phyloP scores from a whole-genome alignment of 148 eudicot genomes.

The Nepenthes gracilis region DNA sequence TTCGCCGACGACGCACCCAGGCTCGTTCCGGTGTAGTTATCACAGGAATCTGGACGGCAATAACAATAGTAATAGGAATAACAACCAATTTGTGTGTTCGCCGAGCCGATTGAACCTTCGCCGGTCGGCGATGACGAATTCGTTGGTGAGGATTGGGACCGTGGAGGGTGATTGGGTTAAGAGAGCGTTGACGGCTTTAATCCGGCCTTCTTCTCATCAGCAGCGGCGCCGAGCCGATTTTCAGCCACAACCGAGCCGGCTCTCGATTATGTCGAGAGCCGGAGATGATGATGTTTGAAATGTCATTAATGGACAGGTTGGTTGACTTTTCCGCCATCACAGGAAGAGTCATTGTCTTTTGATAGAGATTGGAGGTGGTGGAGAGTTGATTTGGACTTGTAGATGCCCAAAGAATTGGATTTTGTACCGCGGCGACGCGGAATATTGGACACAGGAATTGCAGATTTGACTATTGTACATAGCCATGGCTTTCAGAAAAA shows the following conservation, averaged over 20 bases:
- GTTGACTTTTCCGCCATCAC: slow-evolving; percentile 10
- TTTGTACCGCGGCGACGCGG: no score
- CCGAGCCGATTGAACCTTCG: slow-evolving; percentile 32
- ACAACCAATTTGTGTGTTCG: slow-evolving; percentile 12
- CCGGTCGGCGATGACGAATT: slow-evolving; percentile 55
- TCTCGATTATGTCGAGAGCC: slow-evolving; percentile 34
- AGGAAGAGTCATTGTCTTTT: not conserved
- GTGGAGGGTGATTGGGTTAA: slow-evolving; percentile 46
- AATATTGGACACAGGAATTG: no score
- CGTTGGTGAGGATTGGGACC: slow-evolving; percentile 42
- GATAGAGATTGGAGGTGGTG: not conserved
- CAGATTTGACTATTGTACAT: no score
- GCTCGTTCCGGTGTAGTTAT: slow-evolving; percentile 39
- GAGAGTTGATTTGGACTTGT: not conserved
- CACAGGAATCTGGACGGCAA: slow-evolving; percentile 10
- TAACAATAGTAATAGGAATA: not conserved
- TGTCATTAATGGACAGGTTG: no score
- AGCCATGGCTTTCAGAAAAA: no score
- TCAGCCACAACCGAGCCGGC: slow-evolving; percentile 24
- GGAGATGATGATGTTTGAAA: slow-evolving; percentile 8
- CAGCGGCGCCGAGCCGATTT: slow-evolving; percentile 24
- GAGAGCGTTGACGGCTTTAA: slow-evolving; percentile 38
- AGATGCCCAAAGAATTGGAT: no score
- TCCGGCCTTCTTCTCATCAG: slow-evolving; percentile 51
- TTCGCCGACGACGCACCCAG: slow-evolving; percentile 57